These are phyloP conservation scores for Apiospora malaysiana DNA, from an alignment of 2,329 filamentous ascomycete species.

Conservation along the genomic window DNA sequence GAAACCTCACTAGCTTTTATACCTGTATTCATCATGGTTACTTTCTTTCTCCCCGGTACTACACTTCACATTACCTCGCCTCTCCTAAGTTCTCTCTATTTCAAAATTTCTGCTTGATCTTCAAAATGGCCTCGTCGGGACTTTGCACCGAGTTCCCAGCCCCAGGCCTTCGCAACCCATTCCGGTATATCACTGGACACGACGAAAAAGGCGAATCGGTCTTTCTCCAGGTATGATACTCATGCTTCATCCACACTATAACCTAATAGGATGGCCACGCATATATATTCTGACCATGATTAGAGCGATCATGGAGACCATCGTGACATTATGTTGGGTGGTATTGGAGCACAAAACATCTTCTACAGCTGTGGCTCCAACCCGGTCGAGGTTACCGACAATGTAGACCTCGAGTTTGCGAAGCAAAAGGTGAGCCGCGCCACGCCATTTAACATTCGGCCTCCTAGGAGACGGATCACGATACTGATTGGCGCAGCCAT, in stretches of 20 bases:
- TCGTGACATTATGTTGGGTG: slow-evolving; percentile 25
- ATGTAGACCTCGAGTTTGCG: slow-evolving; percentile 23
- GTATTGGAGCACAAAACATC: slow-evolving; percentile 23
- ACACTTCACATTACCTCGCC: no score
- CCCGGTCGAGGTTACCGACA: slow-evolving; percentile 14
- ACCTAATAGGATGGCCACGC: neutral
- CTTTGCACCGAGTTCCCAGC: slow-evolving; percentile 24
- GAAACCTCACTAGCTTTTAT: no score
- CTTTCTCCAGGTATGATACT: slow-evolving; percentile 23
- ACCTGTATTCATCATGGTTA: no score
- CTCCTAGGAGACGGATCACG: neutral
- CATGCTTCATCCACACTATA: neutral
- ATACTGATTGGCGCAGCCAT: neutral
- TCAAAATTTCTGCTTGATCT: neutral
- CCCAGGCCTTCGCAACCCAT: slow-evolving; percentile 22
- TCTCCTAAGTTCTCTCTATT: no score
- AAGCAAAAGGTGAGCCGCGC: slow-evolving; percentile 22
- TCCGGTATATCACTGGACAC: slow-evolving; percentile 28
- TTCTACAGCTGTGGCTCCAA: slow-evolving; percentile 25
- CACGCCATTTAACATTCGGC: neutral
- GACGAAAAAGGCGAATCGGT: slow-evolving; percentile 26
- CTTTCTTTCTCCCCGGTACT: no score
- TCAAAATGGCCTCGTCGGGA: neutral
- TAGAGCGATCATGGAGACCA: slow-evolving; percentile 29
- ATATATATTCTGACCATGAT: neutral